phyloP scores from a whole-genome alignment of 1,139 yeast genomes.

The Debaryomyces sp. region DNA sequence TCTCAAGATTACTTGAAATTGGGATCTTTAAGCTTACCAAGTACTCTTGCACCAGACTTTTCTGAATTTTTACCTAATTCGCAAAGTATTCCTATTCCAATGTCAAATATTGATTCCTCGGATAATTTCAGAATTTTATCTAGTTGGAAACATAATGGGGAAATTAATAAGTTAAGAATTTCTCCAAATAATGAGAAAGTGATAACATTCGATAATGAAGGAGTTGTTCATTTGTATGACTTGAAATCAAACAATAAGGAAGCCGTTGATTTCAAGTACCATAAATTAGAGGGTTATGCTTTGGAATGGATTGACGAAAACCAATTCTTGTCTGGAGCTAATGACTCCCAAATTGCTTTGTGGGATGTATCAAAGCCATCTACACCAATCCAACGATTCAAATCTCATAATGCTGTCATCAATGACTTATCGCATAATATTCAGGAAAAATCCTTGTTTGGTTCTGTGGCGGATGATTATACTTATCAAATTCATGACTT shows the following conservation, averaged over 20 bases:
- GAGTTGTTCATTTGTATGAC: constrained; percentile 49
- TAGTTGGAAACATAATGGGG: constrained; percentile 58
- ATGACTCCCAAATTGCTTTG: constrained; percentile 65
- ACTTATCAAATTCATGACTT: constrained; percentile 69
- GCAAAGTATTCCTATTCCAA: constrained; percentile 27
- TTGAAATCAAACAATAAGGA: constrained; percentile 22
- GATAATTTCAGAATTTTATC: constrained; percentile 37
- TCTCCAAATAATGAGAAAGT: constrained; percentile 39
- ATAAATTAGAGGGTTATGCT: constrained; percentile 68
- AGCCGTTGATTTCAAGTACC: constrained; percentile 53
- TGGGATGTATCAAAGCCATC: constrained; percentile 60
- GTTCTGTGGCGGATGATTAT: constrained; percentile 74
- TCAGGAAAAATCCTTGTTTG: constrained; percentile 52
- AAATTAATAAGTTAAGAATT: constrained; percentile 50
- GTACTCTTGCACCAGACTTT: constrained; percentile 47
- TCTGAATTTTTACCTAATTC: constrained; percentile 21
- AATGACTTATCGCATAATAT: constrained; percentile 62
- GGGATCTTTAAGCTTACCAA: constrained; percentile 52
- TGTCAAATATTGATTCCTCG: constrained; percentile 17
- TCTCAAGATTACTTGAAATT: constrained; percentile 48
- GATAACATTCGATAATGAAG: constrained; percentile 55
- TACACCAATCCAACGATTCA: constrained; percentile 47
- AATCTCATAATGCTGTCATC: constrained; percentile 52
- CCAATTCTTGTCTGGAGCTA: constrained; percentile 64
- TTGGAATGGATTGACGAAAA: constrained; percentile 62